Evolutionary conservation across 257 asterid genomes (phyloP).

Genomic region (Solanum lignicaule): DNA sequence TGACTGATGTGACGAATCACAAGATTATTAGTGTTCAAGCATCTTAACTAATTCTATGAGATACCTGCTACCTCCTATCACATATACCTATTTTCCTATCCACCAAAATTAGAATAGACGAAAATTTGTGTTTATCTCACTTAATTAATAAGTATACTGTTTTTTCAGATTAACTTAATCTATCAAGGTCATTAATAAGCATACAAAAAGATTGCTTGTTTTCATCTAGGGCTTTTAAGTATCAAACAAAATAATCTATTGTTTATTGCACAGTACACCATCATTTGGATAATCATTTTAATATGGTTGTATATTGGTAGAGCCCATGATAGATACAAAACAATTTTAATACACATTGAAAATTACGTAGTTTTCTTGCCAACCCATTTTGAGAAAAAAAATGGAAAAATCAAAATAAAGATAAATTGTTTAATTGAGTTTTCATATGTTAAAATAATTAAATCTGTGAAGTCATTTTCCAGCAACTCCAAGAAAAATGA

Average conservation of each 20-base stretch:
- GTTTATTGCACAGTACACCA: not conserved
- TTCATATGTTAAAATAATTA: not conserved
- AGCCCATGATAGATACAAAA: not conserved
- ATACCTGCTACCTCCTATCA: too few species aligned
- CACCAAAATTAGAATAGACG: too few species aligned
- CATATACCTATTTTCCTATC: not conserved
- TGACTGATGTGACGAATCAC: not conserved
- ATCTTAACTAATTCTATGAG: accelerated
- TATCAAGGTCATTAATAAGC: not conserved
- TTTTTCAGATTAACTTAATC: not conserved
- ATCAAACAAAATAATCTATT: not conserved
- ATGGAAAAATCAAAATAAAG: not conserved
- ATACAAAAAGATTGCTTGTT: not conserved
- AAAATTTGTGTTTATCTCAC: not conserved
- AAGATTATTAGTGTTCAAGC: not conserved
- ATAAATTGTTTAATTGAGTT: not conserved
- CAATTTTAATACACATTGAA: not conserved
- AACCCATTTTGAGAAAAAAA: not conserved
- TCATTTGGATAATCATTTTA: not conserved
- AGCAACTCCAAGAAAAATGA: not conserved
- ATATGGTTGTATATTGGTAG: not conserved
- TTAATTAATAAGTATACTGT: not conserved
- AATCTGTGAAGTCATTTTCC: not conserved
- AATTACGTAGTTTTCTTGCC: not conserved
- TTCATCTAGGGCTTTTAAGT: not conserved